Conservation (phyloP, 2,329 filamentous ascomycete genomes). For the Microcera coccophila region DNA sequence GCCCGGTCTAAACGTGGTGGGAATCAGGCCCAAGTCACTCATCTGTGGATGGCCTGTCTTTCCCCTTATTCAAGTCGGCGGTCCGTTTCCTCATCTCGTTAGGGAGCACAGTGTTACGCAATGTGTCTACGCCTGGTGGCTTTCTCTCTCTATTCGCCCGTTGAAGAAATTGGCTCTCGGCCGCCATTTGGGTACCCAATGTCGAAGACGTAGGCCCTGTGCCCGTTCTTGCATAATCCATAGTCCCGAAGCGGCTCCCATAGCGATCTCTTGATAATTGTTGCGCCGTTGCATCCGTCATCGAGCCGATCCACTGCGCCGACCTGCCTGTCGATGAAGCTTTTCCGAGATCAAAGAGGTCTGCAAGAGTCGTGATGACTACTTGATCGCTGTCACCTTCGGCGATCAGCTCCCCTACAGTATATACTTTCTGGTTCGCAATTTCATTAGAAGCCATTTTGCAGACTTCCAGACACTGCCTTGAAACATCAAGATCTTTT, state of each 20-base stretch:
- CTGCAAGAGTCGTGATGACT: slow-evolving; percentile 39
- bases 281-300: slow-evolving; percentile 23
- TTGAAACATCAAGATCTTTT: slow-evolving; percentile 33
- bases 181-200: not conserved
- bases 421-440: slow-evolving; percentile 32
- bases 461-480: slow-evolving; percentile 38
- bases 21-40: too few species aligned
- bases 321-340: slow-evolving; percentile 32
- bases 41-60: too few species aligned
- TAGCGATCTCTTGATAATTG: slow-evolving; percentile 20
- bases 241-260: slow-evolving; percentile 16
- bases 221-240: not conserved
- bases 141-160: not conserved
- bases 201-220: not conserved
- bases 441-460: slow-evolving; percentile 30
- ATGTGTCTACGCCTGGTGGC: not conserved
- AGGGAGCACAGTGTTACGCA: not conserved
- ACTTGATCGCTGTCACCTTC: slow-evolving; percentile 38
- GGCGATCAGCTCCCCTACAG: slow-evolving; percentile 34
- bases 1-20: too few species aligned
- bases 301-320: slow-evolving; percentile 35
- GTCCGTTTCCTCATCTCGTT: slow-evolving; percentile 9
- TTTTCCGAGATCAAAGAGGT: slow-evolving; percentile 39
- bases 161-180: not conserved
- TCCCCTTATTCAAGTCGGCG: too few species aligned